These are phyloP conservation scores for Apiotrichum laibachii DNA, from an alignment of 1,284 basidiomycete genomes.

Conservation along the genomic window DNA sequence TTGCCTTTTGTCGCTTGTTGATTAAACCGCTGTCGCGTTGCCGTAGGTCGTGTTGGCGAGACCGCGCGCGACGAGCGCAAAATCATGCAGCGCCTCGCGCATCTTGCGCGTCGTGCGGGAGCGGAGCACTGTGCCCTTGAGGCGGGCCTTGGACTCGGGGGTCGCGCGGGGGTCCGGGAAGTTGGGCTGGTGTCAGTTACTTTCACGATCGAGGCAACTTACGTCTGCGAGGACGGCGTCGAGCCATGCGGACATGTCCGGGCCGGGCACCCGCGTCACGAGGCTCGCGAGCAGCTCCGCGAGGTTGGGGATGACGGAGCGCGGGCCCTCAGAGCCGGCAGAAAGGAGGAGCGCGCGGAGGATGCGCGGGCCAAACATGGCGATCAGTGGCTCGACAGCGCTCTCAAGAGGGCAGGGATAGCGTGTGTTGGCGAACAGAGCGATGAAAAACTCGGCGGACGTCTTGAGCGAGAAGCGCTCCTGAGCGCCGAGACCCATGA, in stretches of 20 bases:
- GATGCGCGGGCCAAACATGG: slow-evolving; percentile 64
- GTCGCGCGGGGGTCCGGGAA: slow-evolving; percentile 50
- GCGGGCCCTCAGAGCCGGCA: slow-evolving; percentile 74
- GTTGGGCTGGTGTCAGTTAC: slow-evolving; percentile 6
- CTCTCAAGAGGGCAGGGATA: slow-evolving; percentile 46
- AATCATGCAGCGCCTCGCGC: slow-evolving; percentile 52
- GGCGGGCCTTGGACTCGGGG: slow-evolving; percentile 68
- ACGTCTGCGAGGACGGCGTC: slow-evolving; percentile 67
- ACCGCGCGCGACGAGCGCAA: slow-evolving; percentile 50
- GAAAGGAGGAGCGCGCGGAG: slow-evolving; percentile 70
- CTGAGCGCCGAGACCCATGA: slow-evolving; percentile 68
- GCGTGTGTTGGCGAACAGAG: slow-evolving; percentile 48
- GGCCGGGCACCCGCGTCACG: slow-evolving; percentile 57
- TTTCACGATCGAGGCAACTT: slow-evolving; percentile 30
- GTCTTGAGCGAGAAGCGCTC: slow-evolving; percentile 82
- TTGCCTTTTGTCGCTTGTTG: background rate
- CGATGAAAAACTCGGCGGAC: slow-evolving; percentile 68
- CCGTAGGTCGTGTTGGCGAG: slow-evolving; percentile 51
- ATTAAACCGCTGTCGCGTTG: slow-evolving; percentile 42
- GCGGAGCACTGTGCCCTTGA: slow-evolving; percentile 66
- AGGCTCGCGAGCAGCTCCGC: slow-evolving; percentile 72
- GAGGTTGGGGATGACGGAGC: slow-evolving; percentile 76
- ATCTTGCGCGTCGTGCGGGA: slow-evolving; percentile 49
- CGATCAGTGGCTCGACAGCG: slow-evolving; percentile 53
- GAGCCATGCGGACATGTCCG: slow-evolving; percentile 66